A percentile compares a stretch with the other conserved stretches of the same genome.
These are phyloP conservation scores for Penicillium samsonianum DNA, from an alignment of 495 filamentous ascomycete genomes.

Conservation along the genomic window DNA sequence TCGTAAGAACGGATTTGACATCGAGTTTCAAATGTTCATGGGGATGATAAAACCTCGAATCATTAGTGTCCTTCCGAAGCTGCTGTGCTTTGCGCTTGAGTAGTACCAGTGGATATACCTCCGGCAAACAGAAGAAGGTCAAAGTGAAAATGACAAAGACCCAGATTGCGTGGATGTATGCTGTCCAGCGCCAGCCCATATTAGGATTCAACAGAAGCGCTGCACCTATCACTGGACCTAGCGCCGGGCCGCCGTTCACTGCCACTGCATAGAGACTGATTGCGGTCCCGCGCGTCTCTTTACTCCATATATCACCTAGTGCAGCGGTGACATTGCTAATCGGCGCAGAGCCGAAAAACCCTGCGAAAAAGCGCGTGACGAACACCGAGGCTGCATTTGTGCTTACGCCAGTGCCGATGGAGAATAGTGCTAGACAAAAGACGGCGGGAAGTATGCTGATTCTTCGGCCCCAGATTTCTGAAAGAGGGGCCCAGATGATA, in stretches of 20 bases:
- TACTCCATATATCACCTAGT: slow-evolving; percentile 51
- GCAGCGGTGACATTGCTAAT: slow-evolving; percentile 49
- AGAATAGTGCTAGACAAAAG: slow-evolving; percentile 45
- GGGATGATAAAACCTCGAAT: slow-evolving; percentile 40
- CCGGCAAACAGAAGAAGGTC: slow-evolving; percentile 33
- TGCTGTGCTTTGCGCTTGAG: slow-evolving; percentile 35
- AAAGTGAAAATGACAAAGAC: slow-evolving; percentile 28
- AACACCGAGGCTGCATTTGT: slow-evolving; percentile 39
- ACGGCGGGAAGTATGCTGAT: slow-evolving; percentile 48
- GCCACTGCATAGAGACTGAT: slow-evolving; percentile 44
- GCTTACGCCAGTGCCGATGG: slow-evolving; percentile 43
- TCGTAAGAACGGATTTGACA: slow-evolving; percentile 30
- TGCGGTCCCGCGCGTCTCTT: slow-evolving; percentile 38
- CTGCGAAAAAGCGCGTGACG: slow-evolving; percentile 47
- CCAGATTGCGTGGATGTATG: slow-evolving; percentile 39
- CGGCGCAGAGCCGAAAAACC: slow-evolving; percentile 50
- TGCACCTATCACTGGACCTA: slow-evolving; percentile 49
- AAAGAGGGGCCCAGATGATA: slow-evolving; percentile 34
- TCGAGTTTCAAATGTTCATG: slow-evolving; percentile 43
- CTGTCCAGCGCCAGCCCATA: slow-evolving; percentile 48
- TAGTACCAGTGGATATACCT: slow-evolving; percentile 36
- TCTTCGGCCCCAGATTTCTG: slow-evolving; percentile 45
- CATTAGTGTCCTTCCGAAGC: slow-evolving; percentile 34
- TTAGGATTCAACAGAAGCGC: slow-evolving; percentile 40
- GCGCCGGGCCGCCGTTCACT: slow-evolving; percentile 46